Conservation (phyloP, 2,329 filamentous ascomycete genomes). For the Macrophomina phaseolina region DNA sequence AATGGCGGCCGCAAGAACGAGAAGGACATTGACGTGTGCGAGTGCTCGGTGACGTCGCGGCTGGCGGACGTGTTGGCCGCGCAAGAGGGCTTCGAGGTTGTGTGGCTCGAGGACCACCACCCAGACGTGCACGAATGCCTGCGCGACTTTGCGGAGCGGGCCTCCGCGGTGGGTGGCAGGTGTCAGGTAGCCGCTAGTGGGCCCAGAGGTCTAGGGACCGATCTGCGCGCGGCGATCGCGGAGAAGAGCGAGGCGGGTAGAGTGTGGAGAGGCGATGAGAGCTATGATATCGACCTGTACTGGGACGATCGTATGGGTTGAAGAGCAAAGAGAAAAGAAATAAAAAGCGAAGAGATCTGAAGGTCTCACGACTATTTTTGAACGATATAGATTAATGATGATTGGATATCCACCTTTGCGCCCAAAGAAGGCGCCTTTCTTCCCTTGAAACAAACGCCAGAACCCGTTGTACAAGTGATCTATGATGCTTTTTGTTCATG, state of each 20-base stretch:
- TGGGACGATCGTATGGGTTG: constrained; percentile 41
- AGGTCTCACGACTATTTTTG: neutral
- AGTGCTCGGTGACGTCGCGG: constrained; percentile 7
- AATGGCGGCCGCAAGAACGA: neutral
- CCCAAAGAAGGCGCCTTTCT: constrained; percentile 7
- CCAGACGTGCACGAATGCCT: constrained; percentile 33
- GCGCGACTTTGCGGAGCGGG: constrained; percentile 35
- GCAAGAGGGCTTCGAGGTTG: constrained; percentile 32
- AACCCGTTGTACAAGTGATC: constrained; percentile 12
- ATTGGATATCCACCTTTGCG: constrained; percentile 23
- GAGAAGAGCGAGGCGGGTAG: constrained; percentile 37
- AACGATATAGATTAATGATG: constrained; percentile 24
- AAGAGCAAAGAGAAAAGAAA: neutral
- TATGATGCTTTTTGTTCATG: constrained; percentile 20
- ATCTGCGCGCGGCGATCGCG: constrained; percentile 41
- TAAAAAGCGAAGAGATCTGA: neutral
- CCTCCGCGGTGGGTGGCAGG: constrained; percentile 32
- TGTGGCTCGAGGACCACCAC: constrained; percentile 35
- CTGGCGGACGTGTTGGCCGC: constrained; percentile 12
- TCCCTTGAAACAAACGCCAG: constrained; percentile 16
- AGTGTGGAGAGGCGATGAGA: constrained; percentile 42
- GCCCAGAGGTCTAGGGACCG: constrained; percentile 41
- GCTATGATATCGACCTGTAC: constrained; percentile 38
- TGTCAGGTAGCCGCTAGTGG: constrained; percentile 42
- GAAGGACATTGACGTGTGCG: constrained; percentile 11